Percentiles rank a stretch among this genome's conserved stretches.
These are phyloP conservation scores for Dioscorea cayenensis DNA, from an alignment of 116 monocot species.

Conservation along the genomic window DNA sequence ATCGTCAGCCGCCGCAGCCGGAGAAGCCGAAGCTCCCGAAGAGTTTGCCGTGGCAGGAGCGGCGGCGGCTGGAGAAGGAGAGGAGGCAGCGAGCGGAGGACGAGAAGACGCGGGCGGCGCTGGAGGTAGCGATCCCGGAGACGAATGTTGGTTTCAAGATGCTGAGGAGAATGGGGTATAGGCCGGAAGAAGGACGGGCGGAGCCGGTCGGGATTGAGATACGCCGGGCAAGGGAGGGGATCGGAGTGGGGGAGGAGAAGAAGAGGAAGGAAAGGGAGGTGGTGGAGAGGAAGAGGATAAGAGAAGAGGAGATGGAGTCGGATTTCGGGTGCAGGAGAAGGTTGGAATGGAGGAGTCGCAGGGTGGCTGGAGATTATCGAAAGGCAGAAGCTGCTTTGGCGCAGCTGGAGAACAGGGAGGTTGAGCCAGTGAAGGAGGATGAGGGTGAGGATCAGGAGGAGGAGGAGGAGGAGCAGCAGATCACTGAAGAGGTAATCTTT, in stretches of 20 bases:
- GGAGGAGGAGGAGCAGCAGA: slow-evolving; percentile 34
- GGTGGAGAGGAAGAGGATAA: slow-evolving; percentile 30
- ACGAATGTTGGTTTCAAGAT: slow-evolving; percentile 68
- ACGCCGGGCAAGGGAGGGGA: slow-evolving; percentile 57
- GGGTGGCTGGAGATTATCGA: slow-evolving; percentile 28
- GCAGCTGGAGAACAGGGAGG: slow-evolving; percentile 55
- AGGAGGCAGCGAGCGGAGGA: slow-evolving; percentile 60
- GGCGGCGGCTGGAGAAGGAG: slow-evolving; percentile 37
- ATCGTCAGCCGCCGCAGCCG: background rate
- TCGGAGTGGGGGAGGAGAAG: slow-evolving; percentile 38
- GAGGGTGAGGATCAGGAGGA: slow-evolving; percentile 17
- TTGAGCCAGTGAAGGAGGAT: slow-evolving; percentile 17
- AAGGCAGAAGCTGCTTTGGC: slow-evolving; percentile 62
- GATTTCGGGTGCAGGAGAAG: slow-evolving; percentile 52
- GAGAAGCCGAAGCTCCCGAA: slow-evolving; percentile 22
- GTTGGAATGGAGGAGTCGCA: slow-evolving; percentile 45
- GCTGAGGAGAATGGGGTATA: slow-evolving; percentile 61
- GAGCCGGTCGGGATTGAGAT: slow-evolving; percentile 63
- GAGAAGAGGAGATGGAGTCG: slow-evolving; percentile 27
- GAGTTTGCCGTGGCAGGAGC: slow-evolving; percentile 50
- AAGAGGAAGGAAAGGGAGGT: slow-evolving; percentile 28
- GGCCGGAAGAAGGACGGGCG: slow-evolving; percentile 21
- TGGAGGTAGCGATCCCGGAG: slow-evolving; percentile 38
- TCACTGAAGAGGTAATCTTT: slow-evolving; percentile 49
- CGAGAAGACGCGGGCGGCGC: slow-evolving; percentile 34